Evolutionary conservation across 2,329 filamentous ascomycete species (phyloP), one percentile per base, ranked within the genome.

Genomic region (Tolypocladium tropicale): DNA sequence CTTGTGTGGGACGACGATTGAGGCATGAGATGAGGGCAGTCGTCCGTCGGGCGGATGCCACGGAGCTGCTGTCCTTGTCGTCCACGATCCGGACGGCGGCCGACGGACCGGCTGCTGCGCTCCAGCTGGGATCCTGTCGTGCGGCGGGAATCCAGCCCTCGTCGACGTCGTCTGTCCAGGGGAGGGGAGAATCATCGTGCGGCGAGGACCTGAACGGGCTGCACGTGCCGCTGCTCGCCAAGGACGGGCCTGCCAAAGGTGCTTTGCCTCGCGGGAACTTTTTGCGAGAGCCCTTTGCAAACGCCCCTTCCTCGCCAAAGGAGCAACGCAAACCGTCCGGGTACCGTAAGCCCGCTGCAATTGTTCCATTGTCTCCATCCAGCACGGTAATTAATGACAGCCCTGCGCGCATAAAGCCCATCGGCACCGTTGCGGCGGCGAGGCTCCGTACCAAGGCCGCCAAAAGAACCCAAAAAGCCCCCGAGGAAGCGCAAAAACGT

Each of bases 381-480:
- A n/a, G n/a, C n/a, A n/a, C n/a, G n/a, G n/a, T n/a, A n/a, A n/a
- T n/a, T n/a, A n/a, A n/a, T n/a, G n/a, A 25, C 5, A 3, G 23
- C 41, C 3, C 14, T 9, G 23, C 43, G 43, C 43, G 14, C 23
- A n/a, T 11, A 23, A 43, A 18, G 16, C 43, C 43, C 43, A 46
- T 46, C 23, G 43, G n/a, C 43, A 25, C 18, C 41, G 46, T 4
- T 25, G 43, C 36, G 36, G 36, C 25, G 43, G 16, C n/a, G n/a
- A n/a, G n/a, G 46, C 46, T 49, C 46, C 46, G 25, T 32, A 32
- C 50, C 50, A 52, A 36, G 50, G n/a, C 50, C n/a, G 50, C 50
- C 50, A 52, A 52, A 52, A 52, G 50, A 28, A 52, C 50, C 50
- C 50, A 52, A 52, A 52, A 52, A 32, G 50, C 23, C 52, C 43